Percentiles rank a stretch among this genome's conserved stretches.
phyloP scores from a whole-genome alignment of 148 eudicot species.

The Nyssa sinensis region DNA sequence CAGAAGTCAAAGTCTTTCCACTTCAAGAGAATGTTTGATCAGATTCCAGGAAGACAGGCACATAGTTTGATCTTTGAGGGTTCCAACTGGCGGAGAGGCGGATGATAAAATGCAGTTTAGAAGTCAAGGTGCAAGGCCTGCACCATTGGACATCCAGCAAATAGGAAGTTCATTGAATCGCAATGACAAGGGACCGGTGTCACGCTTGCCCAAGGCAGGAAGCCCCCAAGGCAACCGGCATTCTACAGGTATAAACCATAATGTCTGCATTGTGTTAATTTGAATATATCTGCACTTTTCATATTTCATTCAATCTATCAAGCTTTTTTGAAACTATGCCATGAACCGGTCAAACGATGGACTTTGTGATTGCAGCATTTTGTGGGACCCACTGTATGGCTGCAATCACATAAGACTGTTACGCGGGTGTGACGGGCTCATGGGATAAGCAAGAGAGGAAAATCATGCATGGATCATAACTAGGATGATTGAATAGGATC shows the following conservation, averaged over 20 bases:
- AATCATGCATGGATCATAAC: background rate
- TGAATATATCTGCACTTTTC: background rate
- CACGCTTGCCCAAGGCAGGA: slow-evolving; percentile 15
- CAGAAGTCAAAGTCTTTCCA: slow-evolving; percentile 4
- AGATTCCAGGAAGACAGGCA: slow-evolving; percentile 4
- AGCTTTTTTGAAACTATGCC: too few relatives aligned
- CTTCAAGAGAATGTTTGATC: slow-evolving; percentile 16
- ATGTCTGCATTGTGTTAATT: background rate
- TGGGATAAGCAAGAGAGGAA: too few relatives aligned
- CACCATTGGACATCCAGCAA: background rate
- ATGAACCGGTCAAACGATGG: too few relatives aligned
- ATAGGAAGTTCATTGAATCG: slow-evolving; percentile 13
- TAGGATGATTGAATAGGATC: background rate
- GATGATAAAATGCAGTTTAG: background rate
- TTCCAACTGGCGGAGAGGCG: background rate
- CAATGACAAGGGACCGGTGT: slow-evolving; percentile 11
- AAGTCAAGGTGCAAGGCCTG: slow-evolving; percentile 9
- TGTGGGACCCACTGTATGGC: background rate
- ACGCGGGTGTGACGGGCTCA: too few relatives aligned
- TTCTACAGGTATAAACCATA: slow-evolving; percentile 31
- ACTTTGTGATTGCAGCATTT: too few relatives aligned
- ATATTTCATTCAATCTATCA: background rate
- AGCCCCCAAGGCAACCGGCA: slow-evolving; percentile 1
- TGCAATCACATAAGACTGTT: too few relatives aligned
- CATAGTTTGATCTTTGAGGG: slow-evolving; percentile 6